Conservation (phyloP, 208 protist species). For the Leptomonas seymouri region DNA sequence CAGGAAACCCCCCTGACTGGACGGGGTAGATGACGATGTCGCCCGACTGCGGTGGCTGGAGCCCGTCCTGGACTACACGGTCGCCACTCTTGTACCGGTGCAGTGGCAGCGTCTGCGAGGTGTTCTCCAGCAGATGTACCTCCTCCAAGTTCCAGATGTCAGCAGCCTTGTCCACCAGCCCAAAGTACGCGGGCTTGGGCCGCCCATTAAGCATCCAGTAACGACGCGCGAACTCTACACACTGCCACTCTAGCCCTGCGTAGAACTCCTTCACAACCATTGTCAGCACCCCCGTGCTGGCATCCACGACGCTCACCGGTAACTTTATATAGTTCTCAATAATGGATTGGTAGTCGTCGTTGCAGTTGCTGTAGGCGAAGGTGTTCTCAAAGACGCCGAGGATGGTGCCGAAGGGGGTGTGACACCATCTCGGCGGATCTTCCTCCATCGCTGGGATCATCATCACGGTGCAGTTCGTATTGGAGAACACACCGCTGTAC, state of each 20-base stretch:
- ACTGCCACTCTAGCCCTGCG: too few relatives aligned
- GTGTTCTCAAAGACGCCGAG: constrained; percentile 56
- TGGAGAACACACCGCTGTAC: constrained; percentile 18
- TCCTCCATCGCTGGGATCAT: too few relatives aligned
- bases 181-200: constrained; percentile 60
- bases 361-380: constrained; percentile 75
- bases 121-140: constrained; percentile 33
- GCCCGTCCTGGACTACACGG: constrained; percentile 20
- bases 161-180: constrained; percentile 54
- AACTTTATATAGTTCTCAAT: constrained; percentile 23
- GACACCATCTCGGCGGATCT: background rate
- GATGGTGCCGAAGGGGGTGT: constrained; percentile 49
- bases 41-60: constrained; percentile 37
- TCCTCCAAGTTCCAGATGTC: constrained; percentile 84
- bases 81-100: constrained; percentile 47
- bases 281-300: constrained; percentile 18
- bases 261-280: too few relatives aligned
- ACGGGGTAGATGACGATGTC: constrained; percentile 81
- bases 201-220: constrained; percentile 83
- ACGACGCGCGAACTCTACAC: constrained; percentile 86
- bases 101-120: constrained; percentile 31
- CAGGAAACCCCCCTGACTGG: constrained; percentile 45
- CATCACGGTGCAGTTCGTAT: constrained; percentile 7
- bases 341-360: constrained; percentile 42
- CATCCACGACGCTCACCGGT: background rate